Conservation (phyloP, 192 early-diverging fungal genomes). For the Spinellus fusiger region DNA sequence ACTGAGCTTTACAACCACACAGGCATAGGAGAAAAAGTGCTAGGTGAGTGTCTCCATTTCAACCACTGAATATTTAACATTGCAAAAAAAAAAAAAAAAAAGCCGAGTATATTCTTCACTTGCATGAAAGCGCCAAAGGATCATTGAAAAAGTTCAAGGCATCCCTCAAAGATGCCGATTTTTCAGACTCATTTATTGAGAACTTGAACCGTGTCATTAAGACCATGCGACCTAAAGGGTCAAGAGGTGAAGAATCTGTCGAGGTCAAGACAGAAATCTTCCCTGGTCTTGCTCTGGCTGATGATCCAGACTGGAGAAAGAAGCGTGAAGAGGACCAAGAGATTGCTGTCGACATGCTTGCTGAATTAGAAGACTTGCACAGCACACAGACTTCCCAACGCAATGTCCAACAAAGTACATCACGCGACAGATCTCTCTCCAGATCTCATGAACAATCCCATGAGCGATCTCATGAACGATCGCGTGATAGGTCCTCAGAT, state of each 20-base stretch:
- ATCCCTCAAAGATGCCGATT: slow-evolving; percentile 66
- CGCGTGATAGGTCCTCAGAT: slow-evolving; percentile 5
- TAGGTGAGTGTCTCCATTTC: slow-evolving; percentile 31
- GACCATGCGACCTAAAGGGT: slow-evolving; percentile 66
- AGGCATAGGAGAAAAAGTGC: slow-evolving; percentile 81
- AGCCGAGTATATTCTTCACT: slow-evolving; percentile 88
- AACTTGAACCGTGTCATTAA: slow-evolving; percentile 84
- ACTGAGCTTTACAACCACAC: slow-evolving; percentile 91
- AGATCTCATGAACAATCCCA: slow-evolving; percentile 14
- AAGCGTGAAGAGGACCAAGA: slow-evolving; percentile 40
- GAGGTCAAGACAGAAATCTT: slow-evolving; percentile 63
- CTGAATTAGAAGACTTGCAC: slow-evolving; percentile 49
- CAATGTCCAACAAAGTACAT: slow-evolving; percentile 16
- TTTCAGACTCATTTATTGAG: slow-evolving; percentile 76
- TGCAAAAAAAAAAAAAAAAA: not conserved
- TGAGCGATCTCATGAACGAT: slow-evolving; percentile 7
- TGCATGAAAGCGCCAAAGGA: slow-evolving; percentile 66
- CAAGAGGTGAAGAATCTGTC: slow-evolving; percentile 17
- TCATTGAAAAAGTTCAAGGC: slow-evolving; percentile 60
- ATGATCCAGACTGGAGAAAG: slow-evolving; percentile 41
- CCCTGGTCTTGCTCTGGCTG: slow-evolving; percentile 68
- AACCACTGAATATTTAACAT: not conserved
- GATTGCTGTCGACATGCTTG: slow-evolving; percentile 48
- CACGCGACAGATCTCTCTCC: slow-evolving; percentile 19
- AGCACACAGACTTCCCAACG: slow-evolving; percentile 18